phyloP scores from a whole-genome alignment of 2,329 filamentous ascomycete species.

The Aureobasidium leucospermi region DNA sequence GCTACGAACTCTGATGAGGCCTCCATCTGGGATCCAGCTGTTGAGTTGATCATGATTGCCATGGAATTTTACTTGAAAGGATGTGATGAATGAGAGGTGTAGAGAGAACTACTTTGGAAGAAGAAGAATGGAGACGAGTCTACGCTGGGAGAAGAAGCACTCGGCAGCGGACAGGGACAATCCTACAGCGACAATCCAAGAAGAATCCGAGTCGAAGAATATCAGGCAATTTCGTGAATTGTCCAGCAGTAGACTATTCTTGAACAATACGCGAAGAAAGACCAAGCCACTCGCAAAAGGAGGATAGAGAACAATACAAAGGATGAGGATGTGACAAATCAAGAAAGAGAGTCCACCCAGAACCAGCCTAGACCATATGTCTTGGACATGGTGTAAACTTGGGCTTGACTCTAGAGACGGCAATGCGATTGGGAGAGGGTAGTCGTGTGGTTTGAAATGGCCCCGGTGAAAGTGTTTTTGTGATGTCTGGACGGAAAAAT shows the following conservation, averaged over 20 bases:
- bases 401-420: not conserved
- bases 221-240: not conserved
- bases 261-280: not conserved
- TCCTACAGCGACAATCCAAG: not conserved
- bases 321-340: not conserved
- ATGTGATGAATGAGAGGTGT: not conserved
- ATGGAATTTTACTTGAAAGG: not conserved
- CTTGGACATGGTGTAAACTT: not conserved
- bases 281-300: not conserved
- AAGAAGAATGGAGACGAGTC: not conserved
- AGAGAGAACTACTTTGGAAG: not conserved
- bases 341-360: not conserved
- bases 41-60: not conserved
- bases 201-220: not conserved
- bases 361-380: not conserved
- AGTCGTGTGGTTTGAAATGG: too few species aligned
- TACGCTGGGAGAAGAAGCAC: not conserved
- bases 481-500: not conserved
- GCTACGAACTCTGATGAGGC: not conserved
- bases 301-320: slow-evolving; percentile 10
- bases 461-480: too few species aligned
- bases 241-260: not conserved
- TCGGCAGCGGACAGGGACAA: not conserved
- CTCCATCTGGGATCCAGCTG: not conserved
- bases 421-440: not conserved